Base-by-base conservation (phyloP, 108 stramenopile genomes). In the Nitzschia sp. region DNA sequence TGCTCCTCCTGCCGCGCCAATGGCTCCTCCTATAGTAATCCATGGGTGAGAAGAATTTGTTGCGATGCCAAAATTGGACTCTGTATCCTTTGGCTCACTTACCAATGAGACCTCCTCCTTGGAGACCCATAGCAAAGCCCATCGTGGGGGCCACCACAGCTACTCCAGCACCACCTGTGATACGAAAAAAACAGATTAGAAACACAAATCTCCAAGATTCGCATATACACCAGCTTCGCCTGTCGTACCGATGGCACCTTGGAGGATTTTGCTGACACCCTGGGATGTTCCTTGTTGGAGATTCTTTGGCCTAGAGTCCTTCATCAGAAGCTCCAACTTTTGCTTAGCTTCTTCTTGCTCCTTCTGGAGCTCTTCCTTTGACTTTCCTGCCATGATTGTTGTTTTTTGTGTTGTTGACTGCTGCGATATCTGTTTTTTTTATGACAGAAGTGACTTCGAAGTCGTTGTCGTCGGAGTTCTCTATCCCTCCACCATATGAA, bases 181-280 rank as follows among this genome's bases (percentile, higher is more conserved):
- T 17, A 48, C n/a, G 29, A 34, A 34, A 1, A 5, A 34, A 34
- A 34, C 29, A 34, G 5, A 34, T 34, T 34, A 34, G 29, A 34
- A 34, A 34, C 29, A 34, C 29, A 34, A 34, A 34, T 5, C 5
- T 34, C 29, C 29, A 34, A 34, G 29, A 34, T 34, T 34, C 29
- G 5, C 29, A 34, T n/a, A 34, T 5, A 5, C 1, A 34, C 29
- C 29, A 5, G 3, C 29, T 34, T 34, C 29, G 29, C 29, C 29
- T 34, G 29, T 34, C 46, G 14, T 17, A 48, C 91, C 91, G 8
- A 92, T 75, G 0, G 86, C 86, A 14, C 85, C 91, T 6, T 52
- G 61, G 7, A 92, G 63, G 21, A 92, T 79, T 51, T 89, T 89
- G 19, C 65, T 60, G 7, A 87, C 76, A 24, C 91, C 91, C 24